Base-by-base conservation (phyloP, 2,329 filamentous ascomycete species). In the Massarina eburnea region DNA sequence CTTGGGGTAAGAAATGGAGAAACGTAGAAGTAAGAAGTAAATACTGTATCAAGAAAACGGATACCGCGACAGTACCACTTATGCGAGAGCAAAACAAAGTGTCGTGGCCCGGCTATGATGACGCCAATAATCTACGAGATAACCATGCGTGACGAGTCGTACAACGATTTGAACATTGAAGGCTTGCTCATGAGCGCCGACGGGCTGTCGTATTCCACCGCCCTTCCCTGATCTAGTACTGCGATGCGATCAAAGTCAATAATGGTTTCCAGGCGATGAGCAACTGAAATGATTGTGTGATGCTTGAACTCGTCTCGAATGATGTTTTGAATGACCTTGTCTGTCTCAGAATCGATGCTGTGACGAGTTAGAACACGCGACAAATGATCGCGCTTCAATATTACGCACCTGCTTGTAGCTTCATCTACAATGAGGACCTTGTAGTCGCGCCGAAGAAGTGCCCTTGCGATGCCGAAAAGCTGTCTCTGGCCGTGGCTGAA, bases 391-490 rank as follows among this genome's bases (percentile, higher is more conserved):
- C 17, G n/a, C 2, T 12, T 30, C 22, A 14, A 22, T 5, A 33
- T 17, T 27, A 56, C 61, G 46, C 52, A 65, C 64, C 62, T 64
- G 53, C 59, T 63, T 2, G 64, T 68, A 15, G 66, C 64, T 41
- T 69, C 66, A 32, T 69, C 66, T 10, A 69, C 47, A 9, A 69
- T 55, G 7, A 69, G 40, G 2, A 69, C 41, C 4, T 50, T 58
- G 1, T 61, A 52, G 29, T 61, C 56, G n/a, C 40, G 49, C 18
- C 59, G 49, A 7, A 86, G 62, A 15, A 86, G 72, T 0, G 81
- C 83, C 0, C 83, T 68, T 0, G 80, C 83, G 1, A 88, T 73
- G 51, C 78, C 82, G 54, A 88, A 84, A 0, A 87, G 72, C 56
- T 87, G 84, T 35, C 76, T 77, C 61, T 87, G 83, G 0, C 84